Evolutionary conservation across 768 basidiomycete species (phyloP).

Genomic region (Rhodotorula toruloides): DNA sequence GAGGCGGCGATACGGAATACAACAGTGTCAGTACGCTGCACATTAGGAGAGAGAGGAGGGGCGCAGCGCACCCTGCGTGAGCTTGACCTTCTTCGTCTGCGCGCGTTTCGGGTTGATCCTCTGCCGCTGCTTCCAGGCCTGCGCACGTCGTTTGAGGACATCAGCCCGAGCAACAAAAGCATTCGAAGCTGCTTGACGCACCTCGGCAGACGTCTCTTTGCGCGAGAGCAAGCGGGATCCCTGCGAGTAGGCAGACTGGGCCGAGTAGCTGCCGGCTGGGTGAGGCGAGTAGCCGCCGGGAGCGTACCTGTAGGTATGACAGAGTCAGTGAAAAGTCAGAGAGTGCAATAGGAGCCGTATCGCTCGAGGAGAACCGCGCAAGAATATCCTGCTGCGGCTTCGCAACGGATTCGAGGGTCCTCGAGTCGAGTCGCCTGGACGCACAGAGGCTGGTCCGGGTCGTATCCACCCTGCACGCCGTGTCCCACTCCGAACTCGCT

Average conservation of each 20-base stretch:
- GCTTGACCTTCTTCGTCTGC: slow-evolving; percentile 78
- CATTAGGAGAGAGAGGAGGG: slow-evolving; percentile 60
- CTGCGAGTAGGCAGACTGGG: background rate
- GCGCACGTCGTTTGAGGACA: background rate
- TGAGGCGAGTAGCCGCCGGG: slow-evolving; percentile 18
- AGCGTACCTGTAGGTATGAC: background rate
- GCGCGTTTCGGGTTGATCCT: slow-evolving; percentile 39
- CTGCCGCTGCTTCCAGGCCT: slow-evolving; percentile 42
- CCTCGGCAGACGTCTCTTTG: slow-evolving; percentile 34
- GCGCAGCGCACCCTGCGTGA: slow-evolving; percentile 68
- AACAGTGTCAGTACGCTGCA: too few relatives aligned
- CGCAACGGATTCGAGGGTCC: too few relatives aligned
- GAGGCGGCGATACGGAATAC: slow-evolving; percentile 48
- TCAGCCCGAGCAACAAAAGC: background rate
- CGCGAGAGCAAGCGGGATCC: slow-evolving; percentile 8
- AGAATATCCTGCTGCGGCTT: too few relatives aligned
- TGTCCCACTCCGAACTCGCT: slow-evolving; percentile 5
- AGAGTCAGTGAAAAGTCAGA: background rate
- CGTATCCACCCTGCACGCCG: slow-evolving; percentile 7
- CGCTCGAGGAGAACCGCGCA: background rate
- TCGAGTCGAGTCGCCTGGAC: too few relatives aligned
- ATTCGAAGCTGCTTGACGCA: background rate
- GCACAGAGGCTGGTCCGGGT: slow-evolving; percentile 28
- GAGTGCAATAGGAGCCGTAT: background rate
- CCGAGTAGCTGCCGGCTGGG: slow-evolving; percentile 13